A percentile compares a stretch with the other conserved stretches of the same genome.
Conservation (phyloP, 805 yeast species). For the Wickerhamomyces canadensis region DNA sequence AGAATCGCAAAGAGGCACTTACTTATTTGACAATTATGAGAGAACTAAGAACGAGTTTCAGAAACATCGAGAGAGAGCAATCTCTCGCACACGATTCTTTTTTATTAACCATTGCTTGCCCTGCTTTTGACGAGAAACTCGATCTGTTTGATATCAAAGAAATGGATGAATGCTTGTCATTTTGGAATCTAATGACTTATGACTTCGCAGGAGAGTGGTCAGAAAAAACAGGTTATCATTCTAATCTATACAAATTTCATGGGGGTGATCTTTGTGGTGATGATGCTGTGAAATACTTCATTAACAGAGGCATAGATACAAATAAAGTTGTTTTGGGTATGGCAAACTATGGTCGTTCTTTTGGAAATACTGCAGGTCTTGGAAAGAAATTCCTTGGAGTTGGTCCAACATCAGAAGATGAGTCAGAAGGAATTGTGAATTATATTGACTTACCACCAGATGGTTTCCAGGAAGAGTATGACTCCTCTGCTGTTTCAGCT, state of each 20-base stretch:
- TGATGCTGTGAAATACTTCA: slow-evolving; percentile 40
- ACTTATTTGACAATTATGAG: slow-evolving; percentile 39
- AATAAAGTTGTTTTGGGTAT: slow-evolving; percentile 69
- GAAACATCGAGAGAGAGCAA: slow-evolving; percentile 29
- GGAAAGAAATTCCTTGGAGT: slow-evolving; percentile 40
- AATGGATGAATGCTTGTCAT: slow-evolving; percentile 55
- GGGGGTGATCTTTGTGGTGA: slow-evolving; percentile 43
- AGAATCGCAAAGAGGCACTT: slow-evolving; percentile 36
- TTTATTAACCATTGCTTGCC: slow-evolving; percentile 68
- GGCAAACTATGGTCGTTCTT: slow-evolving; percentile 77
- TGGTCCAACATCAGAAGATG: slow-evolving; percentile 39
- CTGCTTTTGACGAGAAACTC: slow-evolving; percentile 51
- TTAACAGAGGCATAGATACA: slow-evolving; percentile 36
- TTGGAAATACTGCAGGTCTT: slow-evolving; percentile 35
- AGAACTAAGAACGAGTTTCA: slow-evolving; percentile 34
- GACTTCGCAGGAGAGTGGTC: slow-evolving; percentile 86
- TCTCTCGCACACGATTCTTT: slow-evolving; percentile 26
- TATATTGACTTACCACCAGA: slow-evolving; percentile 49
- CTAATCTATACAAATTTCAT: slow-evolving; percentile 45
- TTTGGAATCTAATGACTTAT: slow-evolving; percentile 90
- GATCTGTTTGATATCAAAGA: slow-evolving; percentile 37
- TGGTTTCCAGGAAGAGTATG: slow-evolving; percentile 43
- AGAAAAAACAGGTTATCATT: slow-evolving; percentile 52
- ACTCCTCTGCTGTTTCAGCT: slow-evolving; percentile 47
- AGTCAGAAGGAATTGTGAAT: slow-evolving; percentile 43